Base-by-base conservation (phyloP, 2,329 filamentous ascomycete species). In the Colletotrichum navitas region DNA sequence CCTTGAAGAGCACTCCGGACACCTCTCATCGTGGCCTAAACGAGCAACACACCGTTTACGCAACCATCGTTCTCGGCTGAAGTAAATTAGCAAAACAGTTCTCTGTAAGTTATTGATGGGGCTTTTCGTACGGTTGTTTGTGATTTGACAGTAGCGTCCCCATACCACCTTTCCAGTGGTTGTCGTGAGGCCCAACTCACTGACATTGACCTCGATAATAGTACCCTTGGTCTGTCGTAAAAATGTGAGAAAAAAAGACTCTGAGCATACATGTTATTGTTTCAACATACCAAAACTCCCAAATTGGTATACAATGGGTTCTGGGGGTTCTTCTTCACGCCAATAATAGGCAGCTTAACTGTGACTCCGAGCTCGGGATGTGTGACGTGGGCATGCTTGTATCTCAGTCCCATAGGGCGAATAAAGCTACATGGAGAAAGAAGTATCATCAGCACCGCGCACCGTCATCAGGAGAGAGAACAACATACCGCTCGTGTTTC, bases 91-190 rank as follows among this genome's bases (percentile, higher is more conserved):
- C 83, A 41, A 82, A 76, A 73, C 80, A 76, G 18, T 76, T 55
- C 14, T 3, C 24, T 18, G 36, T 16, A 8, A 8, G 39, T n/a
- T 8, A 24, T 26, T 21, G 5, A 43, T 29, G 24, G 45, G 6
- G 18, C 18, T 26, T 45, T 36, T 29, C 45, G 24, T 64, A 64
- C 62, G 41, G 76, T 36, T 45, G 32, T 64, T 64, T 29, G 87
- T 87, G 54, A 93, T 87, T 81, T 94, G 92, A 10, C 93, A 93
- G 83, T 91, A 96, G 75, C 93, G 88, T 76, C 94, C 94, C 95
- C 95, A 98, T 8, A 95, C 94, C 11, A 97, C 94, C 84, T 98
- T 98, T 74, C 96, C 96, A 74, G 91, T 91, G 1, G 95, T 92
- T 3, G 96, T 98, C 21, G 97, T 94, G 73, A 98, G 85, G 74